Base-by-base conservation (phyloP, 306 rosid species). In the Quillaja saponaria region DNA sequence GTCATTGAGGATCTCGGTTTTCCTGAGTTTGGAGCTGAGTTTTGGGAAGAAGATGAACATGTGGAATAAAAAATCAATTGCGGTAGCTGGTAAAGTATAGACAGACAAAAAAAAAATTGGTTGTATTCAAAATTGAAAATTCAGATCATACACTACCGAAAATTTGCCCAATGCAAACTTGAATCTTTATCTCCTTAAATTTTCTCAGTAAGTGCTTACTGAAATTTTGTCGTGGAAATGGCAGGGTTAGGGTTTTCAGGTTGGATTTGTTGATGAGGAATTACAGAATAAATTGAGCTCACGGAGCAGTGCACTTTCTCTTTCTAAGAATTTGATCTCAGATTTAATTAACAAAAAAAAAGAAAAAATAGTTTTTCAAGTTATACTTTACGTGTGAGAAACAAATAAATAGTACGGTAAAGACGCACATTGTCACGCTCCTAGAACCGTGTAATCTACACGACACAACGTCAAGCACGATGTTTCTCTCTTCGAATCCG, bases 1-100 rank as follows among this genome's bases (percentile, higher is more conserved):
- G 72, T 82, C 67, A 58, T 47, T 40, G 55, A 74, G 71, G 95
- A 89, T 85, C 86, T 88, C 51, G 63, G 61, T 10, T 54, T 55
- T 49, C 55, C 63, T 49, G 44, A 41, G 61, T 41, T 63, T 52
- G 71, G 39, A 19, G 71, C 2, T 39, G n/a, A 6, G 55, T 6
- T 65, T 49, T 15, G 40, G 25, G 51, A 48, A 3, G 52, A 55
- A 59, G 68, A 61, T 58, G 79, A 56, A 41, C 71, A 66, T 48
- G 84, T n/a, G 58, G 67, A 15, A 66, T 34, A 66, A 39, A 14
- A 38, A 68, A 35, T 39, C 13, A 58, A 61, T 46, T 4, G 34
- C 9, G 64, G 6, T n/a, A n/a, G n/a, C n/a, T n/a, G n/a, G n/a
- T n/a, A n/a, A n/a, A n/a, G n/a, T 46, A 12, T 46, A n/a, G 37